Percentiles rank a stretch among this genome's conserved stretches.
These are phyloP conservation scores for Sporothrix pseudoabietina DNA, from an alignment of 2,329 filamentous ascomycete species.

Conservation along the genomic window DNA sequence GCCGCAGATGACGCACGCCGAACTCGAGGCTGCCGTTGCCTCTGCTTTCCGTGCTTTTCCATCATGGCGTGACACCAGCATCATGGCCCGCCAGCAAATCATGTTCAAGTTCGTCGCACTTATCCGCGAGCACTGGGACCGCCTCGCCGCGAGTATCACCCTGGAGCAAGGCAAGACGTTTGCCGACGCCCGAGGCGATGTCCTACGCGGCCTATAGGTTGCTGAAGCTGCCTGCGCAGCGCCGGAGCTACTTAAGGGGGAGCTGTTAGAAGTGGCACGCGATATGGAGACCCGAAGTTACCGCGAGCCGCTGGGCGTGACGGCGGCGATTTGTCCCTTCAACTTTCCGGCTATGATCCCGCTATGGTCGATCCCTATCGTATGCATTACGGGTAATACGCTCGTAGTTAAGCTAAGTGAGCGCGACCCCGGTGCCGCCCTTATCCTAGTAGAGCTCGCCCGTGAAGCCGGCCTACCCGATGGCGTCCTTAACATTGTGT, in stretches of 20 bases:
- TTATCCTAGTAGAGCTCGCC: slow-evolving; percentile 81
- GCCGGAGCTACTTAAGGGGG: slow-evolving; percentile 78
- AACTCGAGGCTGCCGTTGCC: slow-evolving; percentile 73
- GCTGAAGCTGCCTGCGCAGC: slow-evolving; percentile 81
- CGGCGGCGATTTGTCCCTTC: slow-evolving; percentile 84
- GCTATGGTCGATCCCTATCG: slow-evolving; percentile 85
- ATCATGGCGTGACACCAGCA: slow-evolving; percentile 69
- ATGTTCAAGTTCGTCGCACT: slow-evolving; percentile 84
- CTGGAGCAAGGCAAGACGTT: slow-evolving; percentile 89
- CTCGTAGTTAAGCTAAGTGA: slow-evolving; percentile 84
- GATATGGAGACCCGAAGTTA: slow-evolving; percentile 89
- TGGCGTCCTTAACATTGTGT: slow-evolving; percentile 80
- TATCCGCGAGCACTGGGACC: slow-evolving; percentile 83
- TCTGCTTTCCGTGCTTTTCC: slow-evolving; percentile 76
- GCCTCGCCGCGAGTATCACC: slow-evolving; percentile 80
- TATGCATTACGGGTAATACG: slow-evolving; percentile 83
- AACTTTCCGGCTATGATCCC: slow-evolving; percentile 94
- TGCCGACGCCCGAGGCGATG: slow-evolving; percentile 78
- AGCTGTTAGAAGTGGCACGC: slow-evolving; percentile 81
- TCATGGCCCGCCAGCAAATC: slow-evolving; percentile 76
- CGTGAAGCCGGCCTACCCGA: slow-evolving; percentile 79
- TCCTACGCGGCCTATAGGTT: slow-evolving; percentile 79
- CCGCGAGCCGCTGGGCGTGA: slow-evolving; percentile 77
- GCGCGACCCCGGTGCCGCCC: slow-evolving; percentile 78
- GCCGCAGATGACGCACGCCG: slow-evolving; percentile 76